Evolutionary conservation across 2,329 filamentous ascomycete genomes (phyloP).

Genomic region (Diaporthe longicolla): DNA sequence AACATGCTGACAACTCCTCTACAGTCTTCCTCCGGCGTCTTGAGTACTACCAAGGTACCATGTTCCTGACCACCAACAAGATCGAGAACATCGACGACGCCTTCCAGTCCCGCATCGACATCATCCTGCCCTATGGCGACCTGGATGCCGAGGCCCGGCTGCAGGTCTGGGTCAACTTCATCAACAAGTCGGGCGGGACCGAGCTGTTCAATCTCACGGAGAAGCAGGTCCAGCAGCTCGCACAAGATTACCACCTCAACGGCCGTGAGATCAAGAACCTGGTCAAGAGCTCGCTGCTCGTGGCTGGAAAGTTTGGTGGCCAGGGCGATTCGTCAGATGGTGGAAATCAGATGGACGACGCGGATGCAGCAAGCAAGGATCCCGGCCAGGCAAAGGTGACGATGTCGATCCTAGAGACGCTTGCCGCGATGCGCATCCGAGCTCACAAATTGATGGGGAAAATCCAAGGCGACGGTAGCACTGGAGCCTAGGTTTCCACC

Average conservation of each 20-base stretch:
- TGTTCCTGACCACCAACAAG: slow-evolving; percentile 56
- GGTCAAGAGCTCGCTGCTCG: slow-evolving; percentile 52
- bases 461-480: too few relatives aligned
- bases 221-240: slow-evolving; percentile 53
- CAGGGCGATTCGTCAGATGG: too few relatives aligned
- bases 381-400: slow-evolving; percentile 1
- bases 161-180: slow-evolving; percentile 55
- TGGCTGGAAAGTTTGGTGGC: slow-evolving; percentile 6
- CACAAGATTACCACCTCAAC: slow-evolving; percentile 57
- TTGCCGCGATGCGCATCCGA: slow-evolving; percentile 10
- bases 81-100: slow-evolving; percentile 53
- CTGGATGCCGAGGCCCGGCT: slow-evolving; percentile 48
- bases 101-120: slow-evolving; percentile 55
- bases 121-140: slow-evolving; percentile 51
- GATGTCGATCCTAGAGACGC: slow-evolving; percentile 4
- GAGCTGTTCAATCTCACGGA: slow-evolving; percentile 50
- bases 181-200: slow-evolving; percentile 48
- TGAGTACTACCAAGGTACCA: slow-evolving; percentile 55
- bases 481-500: background rate
- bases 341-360: background rate
- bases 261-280: slow-evolving; percentile 66
- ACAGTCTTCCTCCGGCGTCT: slow-evolving; percentile 50
- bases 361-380: background rate
- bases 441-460: slow-evolving; percentile 25
- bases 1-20: background rate